A percentile compares a stretch with the other conserved stretches of the same genome.
These are phyloP conservation scores for Colletotrichum scovillei DNA, from an alignment of 2,329 filamentous ascomycete genomes.

Conservation along the genomic window DNA sequence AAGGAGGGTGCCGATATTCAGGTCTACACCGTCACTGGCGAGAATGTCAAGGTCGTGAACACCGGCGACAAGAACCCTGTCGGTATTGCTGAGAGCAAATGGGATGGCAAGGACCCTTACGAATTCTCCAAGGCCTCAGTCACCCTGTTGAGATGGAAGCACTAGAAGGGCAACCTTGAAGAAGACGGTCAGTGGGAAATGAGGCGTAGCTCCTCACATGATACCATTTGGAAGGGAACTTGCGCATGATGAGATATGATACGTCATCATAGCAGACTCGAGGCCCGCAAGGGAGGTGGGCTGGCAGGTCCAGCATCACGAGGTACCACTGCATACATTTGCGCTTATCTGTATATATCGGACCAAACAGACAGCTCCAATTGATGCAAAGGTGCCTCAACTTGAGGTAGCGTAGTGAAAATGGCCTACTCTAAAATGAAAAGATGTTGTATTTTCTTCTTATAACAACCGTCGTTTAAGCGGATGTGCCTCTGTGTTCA, in stretches of 20 bases:
- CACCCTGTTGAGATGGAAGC: conserved; percentile 73
- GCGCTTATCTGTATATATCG: not conserved
- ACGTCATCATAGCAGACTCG: not conserved
- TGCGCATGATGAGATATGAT: conserved; percentile 11
- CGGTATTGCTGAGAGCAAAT: conserved; percentile 54
- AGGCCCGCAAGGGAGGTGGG: not conserved
- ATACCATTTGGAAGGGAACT: not conserved
- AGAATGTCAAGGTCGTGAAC: conserved; percentile 69
- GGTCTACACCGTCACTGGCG: conserved; percentile 73
- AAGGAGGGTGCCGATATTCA: conserved; percentile 58
- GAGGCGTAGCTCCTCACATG: not conserved
- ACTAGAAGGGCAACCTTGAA: not conserved
- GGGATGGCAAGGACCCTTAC: conserved; percentile 72
- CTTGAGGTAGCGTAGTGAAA: not conserved
- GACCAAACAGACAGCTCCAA: conserved; percentile 5
- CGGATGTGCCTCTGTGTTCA: conserved; percentile 67
- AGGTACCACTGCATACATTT: not conserved
- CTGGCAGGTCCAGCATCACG: conserved; percentile 14
- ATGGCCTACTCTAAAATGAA: not conserved
- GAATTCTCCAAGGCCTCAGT: conserved; percentile 78
- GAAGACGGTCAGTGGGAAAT: not conserved
- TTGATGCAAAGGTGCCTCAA: not conserved
- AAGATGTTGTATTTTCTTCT: not conserved
- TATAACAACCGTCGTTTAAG: conserved; percentile 36
- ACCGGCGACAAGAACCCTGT: conserved; percentile 72